Base-by-base conservation (phyloP, 257 asterid species). In the Marsdenia floribunda region DNA sequence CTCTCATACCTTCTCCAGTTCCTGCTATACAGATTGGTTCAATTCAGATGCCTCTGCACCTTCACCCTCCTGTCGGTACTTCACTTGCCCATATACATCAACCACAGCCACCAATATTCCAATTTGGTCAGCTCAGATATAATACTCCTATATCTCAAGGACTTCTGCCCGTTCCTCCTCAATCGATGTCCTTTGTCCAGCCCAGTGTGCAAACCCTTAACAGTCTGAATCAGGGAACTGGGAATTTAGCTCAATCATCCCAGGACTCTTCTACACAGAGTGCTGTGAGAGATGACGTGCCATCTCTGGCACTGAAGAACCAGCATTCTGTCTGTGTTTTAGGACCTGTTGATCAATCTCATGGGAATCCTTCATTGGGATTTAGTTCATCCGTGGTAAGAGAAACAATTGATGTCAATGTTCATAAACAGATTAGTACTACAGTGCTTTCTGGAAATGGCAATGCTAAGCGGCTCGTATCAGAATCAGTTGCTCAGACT, bases 1-100 rank as follows among this genome's bases (percentile, higher is more conserved):
- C 99, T 57, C 78, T 92, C 84, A 87, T 92, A 81, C 96, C 98
- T 66, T 87, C 97, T 82, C 97, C 96, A 1, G 91, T 95, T 81
- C 94, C 97, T 29, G 90, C 98, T 22, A 95, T 95, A 83, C 99
- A 95, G 89, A 95, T 95, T 79, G 99, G 99, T 81, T 95, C 99
- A 19, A 92, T 95, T 69, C 98, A 92, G 87, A 95, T 95, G 97
- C 99, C 99, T 78, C 90, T 95, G 68, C 96, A 88, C 76, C 87
- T 87, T 73, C 91, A 95, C 81, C 88, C 88, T 77, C 82, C 92
- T 74, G 78, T 88, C 71, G 97, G 93, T 70, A 80, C 88, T 59
- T 80, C 96, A 71, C 80, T 86, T 75, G 57, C 97, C 68, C 96
- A 86, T 76, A 70, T 87, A 77, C 94, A 85, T 82, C 86, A 91